phyloP scores from a whole-genome alignment of 2,329 filamentous ascomycete species.

The Berkeleyomyces rouxiae region DNA sequence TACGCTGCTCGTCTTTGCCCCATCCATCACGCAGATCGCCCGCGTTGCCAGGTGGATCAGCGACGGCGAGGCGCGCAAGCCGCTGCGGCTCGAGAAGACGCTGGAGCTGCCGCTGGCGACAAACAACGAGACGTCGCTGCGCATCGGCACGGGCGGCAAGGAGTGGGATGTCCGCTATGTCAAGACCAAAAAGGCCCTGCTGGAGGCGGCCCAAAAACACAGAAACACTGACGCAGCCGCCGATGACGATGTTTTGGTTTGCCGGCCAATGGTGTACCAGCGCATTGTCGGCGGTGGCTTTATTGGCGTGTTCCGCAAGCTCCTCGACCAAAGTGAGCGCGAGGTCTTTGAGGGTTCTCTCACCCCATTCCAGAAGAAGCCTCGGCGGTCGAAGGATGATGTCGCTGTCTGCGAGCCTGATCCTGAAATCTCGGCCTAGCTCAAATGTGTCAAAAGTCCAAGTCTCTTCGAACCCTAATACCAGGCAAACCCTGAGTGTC shows the following conservation, averaged over 20 bases:
- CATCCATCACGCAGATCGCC: slow-evolving; percentile 62
- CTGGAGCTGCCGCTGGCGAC: slow-evolving; percentile 37
- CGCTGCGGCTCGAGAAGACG: slow-evolving; percentile 36
- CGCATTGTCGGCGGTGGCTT: slow-evolving; percentile 26
- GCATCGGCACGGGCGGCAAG: slow-evolving; percentile 32
- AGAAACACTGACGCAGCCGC: slow-evolving; percentile 14
- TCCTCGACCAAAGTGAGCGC: slow-evolving; percentile 15
- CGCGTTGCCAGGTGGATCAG: slow-evolving; percentile 36
- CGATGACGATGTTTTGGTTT: slow-evolving; percentile 22
- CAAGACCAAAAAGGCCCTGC: slow-evolving; percentile 11
- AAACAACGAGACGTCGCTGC: slow-evolving; percentile 27
- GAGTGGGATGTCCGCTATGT: slow-evolving; percentile 47
- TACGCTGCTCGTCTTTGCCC: slow-evolving; percentile 53
- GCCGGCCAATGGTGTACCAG: slow-evolving; percentile 27
- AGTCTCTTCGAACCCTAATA: too few relatives aligned
- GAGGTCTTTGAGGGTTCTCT: slow-evolving; percentile 5
- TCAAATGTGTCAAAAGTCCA: too few relatives aligned
- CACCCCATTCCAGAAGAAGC: background rate
- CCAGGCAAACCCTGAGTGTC: too few relatives aligned
- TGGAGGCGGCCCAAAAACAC: slow-evolving; percentile 16
- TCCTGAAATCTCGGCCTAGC: background rate
- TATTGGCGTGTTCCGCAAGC: slow-evolving; percentile 23
- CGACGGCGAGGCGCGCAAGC: slow-evolving; percentile 14
- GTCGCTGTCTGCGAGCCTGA: background rate
- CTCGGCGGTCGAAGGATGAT: background rate